Conservation (phyloP, 495 filamentous ascomycete genomes). For the Xylaria acuta region DNA sequence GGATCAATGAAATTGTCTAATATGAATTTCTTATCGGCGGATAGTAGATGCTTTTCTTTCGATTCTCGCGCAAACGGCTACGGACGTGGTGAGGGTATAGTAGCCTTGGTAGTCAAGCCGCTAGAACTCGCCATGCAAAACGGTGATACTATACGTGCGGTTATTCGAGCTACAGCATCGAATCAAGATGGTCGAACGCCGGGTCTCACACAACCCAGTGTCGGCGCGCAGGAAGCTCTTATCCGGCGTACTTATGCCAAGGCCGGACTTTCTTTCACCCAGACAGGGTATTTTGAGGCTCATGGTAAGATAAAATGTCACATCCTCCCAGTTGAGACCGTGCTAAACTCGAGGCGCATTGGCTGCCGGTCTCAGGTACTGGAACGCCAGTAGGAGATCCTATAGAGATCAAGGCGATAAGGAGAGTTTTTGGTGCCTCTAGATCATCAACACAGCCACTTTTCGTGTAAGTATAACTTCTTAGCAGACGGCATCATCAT, state of each 20-base stretch:
- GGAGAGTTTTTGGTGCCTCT: neutral
- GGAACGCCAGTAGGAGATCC: neutral
- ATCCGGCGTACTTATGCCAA: neutral
- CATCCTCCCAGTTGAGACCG: no score
- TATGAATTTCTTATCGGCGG: neutral
- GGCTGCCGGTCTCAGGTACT: neutral
- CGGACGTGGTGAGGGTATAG: neutral
- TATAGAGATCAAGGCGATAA: neutral
- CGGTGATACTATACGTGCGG: constrained; percentile 23
- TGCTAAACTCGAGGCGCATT: no score
- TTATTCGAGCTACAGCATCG: neutral
- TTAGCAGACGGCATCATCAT: no score
- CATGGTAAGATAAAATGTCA: no score
- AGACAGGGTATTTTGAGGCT: neutral
- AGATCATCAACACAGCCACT: neutral
- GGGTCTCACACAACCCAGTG: neutral
- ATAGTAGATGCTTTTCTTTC: neutral
- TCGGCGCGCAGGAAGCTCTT: neutral
- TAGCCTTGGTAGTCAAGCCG: neutral
- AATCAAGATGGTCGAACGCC: neutral
- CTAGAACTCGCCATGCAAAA: constrained; percentile 38
- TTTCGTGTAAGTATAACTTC: neutral
- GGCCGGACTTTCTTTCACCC: neutral
- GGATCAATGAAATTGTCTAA: neutral
- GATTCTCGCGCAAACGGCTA: neutral